Conservation (phyloP, 768 basidiomycete genomes). For the Cyclocybe aegerita region DNA sequence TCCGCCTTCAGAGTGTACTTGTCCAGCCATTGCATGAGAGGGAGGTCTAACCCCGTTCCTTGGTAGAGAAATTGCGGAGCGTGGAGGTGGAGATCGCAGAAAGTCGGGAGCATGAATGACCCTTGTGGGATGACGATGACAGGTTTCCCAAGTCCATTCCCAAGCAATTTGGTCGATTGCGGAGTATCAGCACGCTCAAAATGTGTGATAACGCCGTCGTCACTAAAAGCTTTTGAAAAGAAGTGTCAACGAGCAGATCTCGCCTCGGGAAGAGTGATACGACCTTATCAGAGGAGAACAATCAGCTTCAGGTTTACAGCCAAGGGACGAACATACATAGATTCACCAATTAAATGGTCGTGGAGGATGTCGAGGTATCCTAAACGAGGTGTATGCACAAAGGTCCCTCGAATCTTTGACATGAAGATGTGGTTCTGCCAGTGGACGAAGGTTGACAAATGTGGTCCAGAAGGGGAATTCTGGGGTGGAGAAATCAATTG, state of each 20-base stretch:
- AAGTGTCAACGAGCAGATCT: not conserved
- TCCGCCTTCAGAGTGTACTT: conserved; percentile 84
- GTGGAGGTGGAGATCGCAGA: conserved; percentile 83
- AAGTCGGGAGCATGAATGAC: conserved; percentile 75
- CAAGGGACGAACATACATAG: not conserved
- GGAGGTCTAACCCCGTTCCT: conserved; percentile 82
- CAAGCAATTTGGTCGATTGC: conserved; percentile 33
- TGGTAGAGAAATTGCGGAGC: conserved; percentile 90
- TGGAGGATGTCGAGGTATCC: conserved; percentile 53
- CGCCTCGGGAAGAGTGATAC: not conserved
- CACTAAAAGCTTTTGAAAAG: conserved; percentile 24
- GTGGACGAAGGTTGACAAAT: not conserved
- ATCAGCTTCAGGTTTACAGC: not conserved
- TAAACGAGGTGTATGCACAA: conserved; percentile 56
- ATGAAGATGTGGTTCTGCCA: conserved; percentile 8
- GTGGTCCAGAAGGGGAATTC: not conserved
- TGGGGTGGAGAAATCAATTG: too few species aligned
- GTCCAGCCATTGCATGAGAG: conserved; percentile 83
- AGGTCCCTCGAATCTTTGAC: conserved; percentile 45
- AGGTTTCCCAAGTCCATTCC: conserved; percentile 9
- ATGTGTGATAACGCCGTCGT: conserved; percentile 51
- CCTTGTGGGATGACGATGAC: conserved; percentile 42
- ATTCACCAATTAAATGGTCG: conserved; percentile 54
- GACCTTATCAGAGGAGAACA: not conserved
- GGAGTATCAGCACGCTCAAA: conserved; percentile 37